phyloP scores from a whole-genome alignment of 2,329 filamentous ascomycete species.

The Talaromyces albobiverticillius region DNA sequence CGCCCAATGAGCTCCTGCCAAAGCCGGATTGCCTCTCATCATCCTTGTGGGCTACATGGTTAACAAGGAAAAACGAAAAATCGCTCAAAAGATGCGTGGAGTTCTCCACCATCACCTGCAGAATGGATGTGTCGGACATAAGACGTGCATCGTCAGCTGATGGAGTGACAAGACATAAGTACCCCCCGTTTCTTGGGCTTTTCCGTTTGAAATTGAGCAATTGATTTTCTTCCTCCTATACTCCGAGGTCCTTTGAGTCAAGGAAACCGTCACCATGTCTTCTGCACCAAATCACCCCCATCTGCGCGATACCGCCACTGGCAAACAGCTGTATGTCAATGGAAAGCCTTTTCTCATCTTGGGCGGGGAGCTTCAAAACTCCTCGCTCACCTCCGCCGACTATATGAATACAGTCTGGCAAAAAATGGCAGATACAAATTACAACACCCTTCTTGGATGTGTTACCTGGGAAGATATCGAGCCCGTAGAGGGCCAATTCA shows the following conservation, averaged over 20 bases:
- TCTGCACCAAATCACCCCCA: neutral
- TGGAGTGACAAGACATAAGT: no score
- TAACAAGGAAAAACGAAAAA: neutral
- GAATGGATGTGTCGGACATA: no score
- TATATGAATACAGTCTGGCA: constrained; percentile 47
- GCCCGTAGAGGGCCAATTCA: constrained; percentile 43
- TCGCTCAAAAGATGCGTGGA: constrained; percentile 5
- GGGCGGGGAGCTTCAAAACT: constrained; percentile 37
- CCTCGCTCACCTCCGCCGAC: constrained; percentile 42
- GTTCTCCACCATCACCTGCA: constrained; percentile 13
- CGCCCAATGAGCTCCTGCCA: constrained; percentile 16
- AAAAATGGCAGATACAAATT: constrained; percentile 38
- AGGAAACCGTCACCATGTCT: constrained; percentile 18
- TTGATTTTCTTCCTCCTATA: no score
- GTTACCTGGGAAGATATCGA: constrained; percentile 50
- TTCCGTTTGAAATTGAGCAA: no score
- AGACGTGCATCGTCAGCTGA: constrained; percentile 43
- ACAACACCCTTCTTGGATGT: constrained; percentile 47
- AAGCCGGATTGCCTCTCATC: neutral
- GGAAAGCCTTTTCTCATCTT: constrained; percentile 2
- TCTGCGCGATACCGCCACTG: neutral
- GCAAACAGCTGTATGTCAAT: constrained; percentile 1
- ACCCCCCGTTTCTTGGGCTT: no score
- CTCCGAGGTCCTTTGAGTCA: no score
- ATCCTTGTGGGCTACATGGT: no score